These are phyloP conservation scores for Solanum boliviense DNA, from an alignment of 257 asterid species.

Conservation along the genomic window DNA sequence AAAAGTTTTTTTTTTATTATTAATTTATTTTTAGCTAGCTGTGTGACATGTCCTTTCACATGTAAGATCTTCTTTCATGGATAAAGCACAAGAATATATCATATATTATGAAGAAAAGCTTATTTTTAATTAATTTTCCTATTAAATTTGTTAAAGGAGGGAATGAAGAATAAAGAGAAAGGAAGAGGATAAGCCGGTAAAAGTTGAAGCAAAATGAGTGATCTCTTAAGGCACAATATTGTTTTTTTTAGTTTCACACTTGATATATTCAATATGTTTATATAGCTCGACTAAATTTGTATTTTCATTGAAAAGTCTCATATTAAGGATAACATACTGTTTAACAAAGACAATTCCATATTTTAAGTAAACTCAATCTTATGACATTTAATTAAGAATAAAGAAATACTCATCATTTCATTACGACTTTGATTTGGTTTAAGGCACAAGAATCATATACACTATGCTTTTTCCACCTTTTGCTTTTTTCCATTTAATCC, in stretches of 20 bases:
- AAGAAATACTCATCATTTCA: too few species aligned
- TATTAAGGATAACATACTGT: fast-evolving
- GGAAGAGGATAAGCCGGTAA: neutral
- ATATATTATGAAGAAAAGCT: neutral
- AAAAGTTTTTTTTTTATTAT: neutral
- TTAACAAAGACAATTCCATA: fast-evolving
- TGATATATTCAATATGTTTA: fast-evolving
- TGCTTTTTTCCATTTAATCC: slow-evolving; percentile 27
- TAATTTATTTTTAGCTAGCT: neutral
- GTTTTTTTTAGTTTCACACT: neutral
- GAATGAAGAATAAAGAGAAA: slow-evolving; percentile 1
- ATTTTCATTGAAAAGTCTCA: fast-evolving
- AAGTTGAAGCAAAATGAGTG: slow-evolving; percentile 6
- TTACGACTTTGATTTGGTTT: neutral
- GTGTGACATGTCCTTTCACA: neutral
- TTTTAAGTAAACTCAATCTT: fast-evolving
- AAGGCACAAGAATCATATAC: slow-evolving; percentile 30
- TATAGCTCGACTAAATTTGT: fast-evolving
- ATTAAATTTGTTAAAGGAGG: neutral
- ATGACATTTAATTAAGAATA: fast-evolving
- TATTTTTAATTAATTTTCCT: neutral
- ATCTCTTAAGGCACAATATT: slow-evolving; percentile 20
- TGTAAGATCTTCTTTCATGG: neutral
- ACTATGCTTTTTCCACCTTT: neutral
- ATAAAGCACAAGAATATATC: neutral